These are phyloP conservation scores for Moesziomyces sp. DNA, from an alignment of 1,284 basidiomycete genomes.

Conservation along the genomic window DNA sequence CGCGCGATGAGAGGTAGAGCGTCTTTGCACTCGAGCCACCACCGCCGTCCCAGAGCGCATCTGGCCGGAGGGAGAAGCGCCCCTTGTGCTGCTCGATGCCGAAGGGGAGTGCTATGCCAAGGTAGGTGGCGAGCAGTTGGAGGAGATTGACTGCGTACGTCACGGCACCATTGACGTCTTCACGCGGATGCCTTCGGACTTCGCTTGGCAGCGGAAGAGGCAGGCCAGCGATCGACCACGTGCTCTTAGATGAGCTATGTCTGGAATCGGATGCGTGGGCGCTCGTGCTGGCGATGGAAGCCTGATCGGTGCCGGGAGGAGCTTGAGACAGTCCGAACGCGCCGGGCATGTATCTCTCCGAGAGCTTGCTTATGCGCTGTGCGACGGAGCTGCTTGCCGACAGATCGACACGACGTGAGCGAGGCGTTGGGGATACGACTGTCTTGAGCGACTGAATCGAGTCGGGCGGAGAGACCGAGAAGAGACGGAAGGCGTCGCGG, in stretches of 20 bases:
- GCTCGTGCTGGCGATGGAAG: not conserved
- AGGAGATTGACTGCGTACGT: constrained; percentile 46
- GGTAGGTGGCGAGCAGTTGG: constrained; percentile 44
- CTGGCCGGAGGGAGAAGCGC: constrained; percentile 32
- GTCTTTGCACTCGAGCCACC: constrained; percentile 47
- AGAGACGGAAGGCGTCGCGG: constrained; percentile 42
- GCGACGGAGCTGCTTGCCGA: constrained; percentile 36
- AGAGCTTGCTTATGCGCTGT: constrained; percentile 36
- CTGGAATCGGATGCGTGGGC: not conserved
- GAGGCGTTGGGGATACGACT: not conserved
- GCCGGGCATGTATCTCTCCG: constrained; percentile 52
- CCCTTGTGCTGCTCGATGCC: constrained; percentile 42
- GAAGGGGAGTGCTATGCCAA: constrained; percentile 56
- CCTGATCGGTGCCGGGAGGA: constrained; percentile 3
- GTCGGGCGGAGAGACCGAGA: constrained; percentile 26
- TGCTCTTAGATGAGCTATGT: constrained; percentile 6
- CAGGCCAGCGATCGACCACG: constrained; percentile 50
- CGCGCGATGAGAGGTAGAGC: constrained; percentile 42
- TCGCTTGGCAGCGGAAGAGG: constrained; percentile 50
- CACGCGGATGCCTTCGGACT: constrained; percentile 46
- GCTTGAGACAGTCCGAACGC: constrained; percentile 28
- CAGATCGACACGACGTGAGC: constrained; percentile 13
- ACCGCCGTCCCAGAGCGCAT: constrained; percentile 52
- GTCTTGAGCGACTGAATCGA: not conserved
- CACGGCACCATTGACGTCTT: constrained; percentile 53